Conservation (phyloP, 768 basidiomycete species). For the Boletus rubropictus region DNA sequence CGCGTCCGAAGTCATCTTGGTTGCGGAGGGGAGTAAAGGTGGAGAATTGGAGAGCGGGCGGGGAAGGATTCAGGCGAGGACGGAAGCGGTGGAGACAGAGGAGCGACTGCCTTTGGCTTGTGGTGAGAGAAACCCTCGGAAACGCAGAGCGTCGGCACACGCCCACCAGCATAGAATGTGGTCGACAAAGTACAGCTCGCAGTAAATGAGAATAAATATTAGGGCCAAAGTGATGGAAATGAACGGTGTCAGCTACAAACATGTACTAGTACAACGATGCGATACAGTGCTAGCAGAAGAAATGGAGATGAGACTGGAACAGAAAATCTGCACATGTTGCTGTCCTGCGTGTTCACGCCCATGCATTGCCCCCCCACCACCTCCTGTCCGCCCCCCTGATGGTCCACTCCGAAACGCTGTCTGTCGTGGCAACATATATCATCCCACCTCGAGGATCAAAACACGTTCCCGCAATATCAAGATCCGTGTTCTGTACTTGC, state of each 20-base stretch:
- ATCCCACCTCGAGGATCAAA: slow-evolving; percentile 67
- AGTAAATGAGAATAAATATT: neutral
- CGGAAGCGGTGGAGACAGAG: slow-evolving; percentile 4
- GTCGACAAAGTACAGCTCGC: neutral
- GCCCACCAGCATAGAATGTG: slow-evolving; percentile 20
- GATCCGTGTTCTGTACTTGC: slow-evolving; percentile 18
- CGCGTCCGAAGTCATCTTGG: slow-evolving; percentile 9
- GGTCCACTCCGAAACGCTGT: slow-evolving; percentile 72
- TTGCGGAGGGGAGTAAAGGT: slow-evolving; percentile 13
- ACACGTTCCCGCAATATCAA: slow-evolving; percentile 64
- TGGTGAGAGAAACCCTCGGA: slow-evolving; percentile 2
- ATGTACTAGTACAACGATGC: slow-evolving; percentile 19
- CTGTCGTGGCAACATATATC: slow-evolving; percentile 62
- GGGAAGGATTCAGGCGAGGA: neutral
- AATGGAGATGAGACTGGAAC: slow-evolving; percentile 6
- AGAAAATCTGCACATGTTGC: slow-evolving; percentile 4
- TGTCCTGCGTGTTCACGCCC: slow-evolving; percentile 35
- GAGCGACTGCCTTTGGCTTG: slow-evolving; percentile 6
- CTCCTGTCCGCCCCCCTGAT: slow-evolving; percentile 65
- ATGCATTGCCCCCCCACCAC: slow-evolving; percentile 57
- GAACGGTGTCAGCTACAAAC: slow-evolving; percentile 12
- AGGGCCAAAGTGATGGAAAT: neutral
- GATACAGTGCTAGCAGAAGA: slow-evolving; percentile 5
- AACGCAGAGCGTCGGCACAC: slow-evolving; percentile 23
- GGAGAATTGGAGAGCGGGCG: slow-evolving; percentile 9